Percentiles rank a stretch among this genome's conserved stretches.
Evolutionary conservation across 1,139 yeast species (phyloP).

Genomic region (Pneumocystis murina): DNA sequence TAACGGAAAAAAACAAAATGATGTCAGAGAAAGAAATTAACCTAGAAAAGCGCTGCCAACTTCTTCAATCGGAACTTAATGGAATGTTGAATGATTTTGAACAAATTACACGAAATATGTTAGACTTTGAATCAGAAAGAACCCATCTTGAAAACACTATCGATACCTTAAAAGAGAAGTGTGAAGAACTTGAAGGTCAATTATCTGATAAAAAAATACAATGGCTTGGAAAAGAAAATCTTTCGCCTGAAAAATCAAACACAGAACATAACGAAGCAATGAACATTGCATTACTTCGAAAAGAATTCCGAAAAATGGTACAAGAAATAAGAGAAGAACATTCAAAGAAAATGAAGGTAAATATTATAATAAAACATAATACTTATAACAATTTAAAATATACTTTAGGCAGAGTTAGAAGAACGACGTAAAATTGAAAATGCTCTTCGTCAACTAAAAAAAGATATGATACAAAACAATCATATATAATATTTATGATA

Average conservation of each 20-base stretch:
- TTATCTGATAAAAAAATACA: conserved; percentile 13
- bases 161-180: conserved; percentile 12
- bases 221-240: conserved; percentile 6
- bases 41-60: conserved; percentile 4
- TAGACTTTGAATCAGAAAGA: conserved; percentile 14
- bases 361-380: not conserved
- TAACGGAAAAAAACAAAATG: not conserved
- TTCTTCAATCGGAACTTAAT: conserved; percentile 13
- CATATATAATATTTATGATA: not conserved
- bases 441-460: conserved; percentile 6
- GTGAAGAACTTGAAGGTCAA: conserved; percentile 13
- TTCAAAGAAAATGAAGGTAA: conserved; percentile 9
- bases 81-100: conserved; percentile 14
- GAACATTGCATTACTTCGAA: conserved; percentile 12
- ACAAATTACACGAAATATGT: conserved; percentile 9
- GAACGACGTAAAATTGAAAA: conserved; percentile 16
- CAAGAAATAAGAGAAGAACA: conserved; percentile 14
- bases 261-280: conserved; percentile 6
- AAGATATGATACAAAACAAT: conserved; percentile 12
- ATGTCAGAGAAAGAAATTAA: not conserved
- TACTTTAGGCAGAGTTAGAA: conserved; percentile 13
- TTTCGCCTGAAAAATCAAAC: not conserved
- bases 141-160: conserved; percentile 9
- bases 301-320: conserved; percentile 15
- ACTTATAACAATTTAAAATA: not conserved